A percentile compares a stretch with the other conserved stretches of the same genome.
Conservation (phyloP, 441 rosid genomes). For the Aquilaria agallochum region DNA sequence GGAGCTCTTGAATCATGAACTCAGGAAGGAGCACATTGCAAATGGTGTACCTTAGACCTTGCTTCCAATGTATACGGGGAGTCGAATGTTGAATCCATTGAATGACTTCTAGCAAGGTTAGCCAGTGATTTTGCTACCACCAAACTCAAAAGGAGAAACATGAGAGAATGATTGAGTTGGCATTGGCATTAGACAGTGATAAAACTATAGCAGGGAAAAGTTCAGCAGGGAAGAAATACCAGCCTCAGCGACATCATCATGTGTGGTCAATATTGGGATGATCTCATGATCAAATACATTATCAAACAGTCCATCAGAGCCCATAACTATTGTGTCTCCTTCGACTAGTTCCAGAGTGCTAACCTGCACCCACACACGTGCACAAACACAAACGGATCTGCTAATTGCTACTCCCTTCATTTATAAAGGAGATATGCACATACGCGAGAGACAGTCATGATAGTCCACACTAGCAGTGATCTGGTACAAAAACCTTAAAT, state of each 20-base stretch:
- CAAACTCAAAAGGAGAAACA: conserved; percentile 21
- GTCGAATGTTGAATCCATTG: conserved; percentile 59
- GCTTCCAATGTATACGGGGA: conserved; percentile 89
- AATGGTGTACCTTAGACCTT: conserved; percentile 53
- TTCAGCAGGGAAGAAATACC: conserved; percentile 37
- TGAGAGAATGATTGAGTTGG: conserved; percentile 5
- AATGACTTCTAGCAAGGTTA: conserved; percentile 62
- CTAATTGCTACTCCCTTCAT: no score
- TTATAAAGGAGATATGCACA: no score
- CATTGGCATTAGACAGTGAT: conserved; percentile 5
- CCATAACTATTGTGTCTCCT: conserved; percentile 78
- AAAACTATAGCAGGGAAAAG: not conserved
- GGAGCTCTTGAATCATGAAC: not conserved
- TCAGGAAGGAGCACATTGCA: not conserved
- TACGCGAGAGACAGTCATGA: no score
- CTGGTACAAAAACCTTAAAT: no score
- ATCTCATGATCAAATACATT: conserved; percentile 79
- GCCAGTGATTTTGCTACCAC: conserved; percentile 84
- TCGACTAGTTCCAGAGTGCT: conserved; percentile 54
- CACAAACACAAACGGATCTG: no score
- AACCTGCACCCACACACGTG: conserved; percentile 33
- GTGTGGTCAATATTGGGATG: conserved; percentile 38
- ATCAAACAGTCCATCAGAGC: conserved; percentile 94
- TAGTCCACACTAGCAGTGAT: no score
- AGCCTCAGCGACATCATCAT: conserved; percentile 45